Conservation (phyloP, 305 asterid species). For the Salvia sclarea region DNA sequence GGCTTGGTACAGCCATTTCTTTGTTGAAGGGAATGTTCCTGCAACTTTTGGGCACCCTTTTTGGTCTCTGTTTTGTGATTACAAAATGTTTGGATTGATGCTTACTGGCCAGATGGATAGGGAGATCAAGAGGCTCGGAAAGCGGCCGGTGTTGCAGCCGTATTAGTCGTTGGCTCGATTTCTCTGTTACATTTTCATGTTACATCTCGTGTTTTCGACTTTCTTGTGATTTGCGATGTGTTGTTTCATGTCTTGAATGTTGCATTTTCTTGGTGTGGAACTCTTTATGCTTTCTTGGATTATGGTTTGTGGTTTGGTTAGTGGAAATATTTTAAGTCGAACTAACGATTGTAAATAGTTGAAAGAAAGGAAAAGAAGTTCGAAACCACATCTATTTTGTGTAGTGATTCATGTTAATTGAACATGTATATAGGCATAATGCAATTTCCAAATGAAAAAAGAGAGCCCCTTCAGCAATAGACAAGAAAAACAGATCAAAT, state of each 20-base stretch:
- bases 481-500: background rate
- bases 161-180: conserved; percentile 40
- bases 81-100: conserved; percentile 96
- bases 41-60: conserved; percentile 92
- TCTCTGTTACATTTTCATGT: conserved; percentile 9
- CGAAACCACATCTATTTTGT: too few species aligned
- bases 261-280: background rate
- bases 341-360: background rate
- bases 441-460: background rate
- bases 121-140: conserved; percentile 98
- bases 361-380: too few species aligned
- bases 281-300: conserved; percentile 1
- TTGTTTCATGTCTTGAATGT: background rate
- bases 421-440: too few species aligned
- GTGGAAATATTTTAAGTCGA: too few species aligned
- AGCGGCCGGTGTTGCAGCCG: conserved; percentile 82
- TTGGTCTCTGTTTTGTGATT: conserved; percentile 91
- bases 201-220: too few species aligned
- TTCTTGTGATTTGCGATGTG: conserved; percentile 24
- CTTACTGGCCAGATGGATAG: conserved; percentile 88
- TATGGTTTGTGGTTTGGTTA: background rate
- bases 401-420: too few species aligned
- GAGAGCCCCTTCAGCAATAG: background rate
- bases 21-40: conserved; percentile 84
- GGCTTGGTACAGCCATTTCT: conserved; percentile 97